Evolutionary conservation across 139 green algal species (phyloP), one percentile per base, ranked within the genome.

Genomic region (Chlamydomonas sphaeroides): DNA sequence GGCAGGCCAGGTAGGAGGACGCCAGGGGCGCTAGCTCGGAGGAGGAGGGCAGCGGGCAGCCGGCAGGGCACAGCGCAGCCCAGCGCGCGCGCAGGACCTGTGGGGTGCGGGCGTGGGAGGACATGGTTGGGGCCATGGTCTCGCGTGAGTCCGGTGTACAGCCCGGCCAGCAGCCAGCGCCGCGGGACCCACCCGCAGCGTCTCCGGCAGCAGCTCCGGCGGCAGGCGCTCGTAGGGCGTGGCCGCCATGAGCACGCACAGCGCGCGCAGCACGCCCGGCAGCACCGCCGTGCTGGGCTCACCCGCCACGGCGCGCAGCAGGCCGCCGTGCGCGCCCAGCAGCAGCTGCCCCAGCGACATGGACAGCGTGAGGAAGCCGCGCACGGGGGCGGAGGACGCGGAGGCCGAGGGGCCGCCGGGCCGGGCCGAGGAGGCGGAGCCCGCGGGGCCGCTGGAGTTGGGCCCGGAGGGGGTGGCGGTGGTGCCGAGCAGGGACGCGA

Each of bases 311-410:
- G 67, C 79, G 28, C 79, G 81, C 57, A 93, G 75, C 65, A 95
- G 83, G 20, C 85, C 81, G 20, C 70, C 65, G 74, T 93, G 88
- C 62, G 89, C 80, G 63, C 74, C 53, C 72, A 91, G 57, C 65
- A 91, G 73, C 67, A 84, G 48, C 36, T 86, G 85, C 3, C 77
- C 93, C 28, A 96, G 77, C 8, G 85, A 88, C 15, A 81, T 68
- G 8, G 93, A 96, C 48, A 96, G 79, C 4, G 92, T 90, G 28
- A 86, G 90, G 85, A 95, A 96, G 42, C 91, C 89, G 69, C 92
- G 86, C 63, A 82, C 65, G 0, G 84, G 76, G 1, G 61, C 48
- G 21, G 61, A 15, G 56, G 17, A 21, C 23, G 18, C 25, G 56
- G 18, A 10, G 25, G 17, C 56, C 18, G 18, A 30, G 14, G 10